These are phyloP conservation scores for Hygrocybe punicea DNA, from an alignment of 768 basidiomycete species.

Conservation along the genomic window DNA sequence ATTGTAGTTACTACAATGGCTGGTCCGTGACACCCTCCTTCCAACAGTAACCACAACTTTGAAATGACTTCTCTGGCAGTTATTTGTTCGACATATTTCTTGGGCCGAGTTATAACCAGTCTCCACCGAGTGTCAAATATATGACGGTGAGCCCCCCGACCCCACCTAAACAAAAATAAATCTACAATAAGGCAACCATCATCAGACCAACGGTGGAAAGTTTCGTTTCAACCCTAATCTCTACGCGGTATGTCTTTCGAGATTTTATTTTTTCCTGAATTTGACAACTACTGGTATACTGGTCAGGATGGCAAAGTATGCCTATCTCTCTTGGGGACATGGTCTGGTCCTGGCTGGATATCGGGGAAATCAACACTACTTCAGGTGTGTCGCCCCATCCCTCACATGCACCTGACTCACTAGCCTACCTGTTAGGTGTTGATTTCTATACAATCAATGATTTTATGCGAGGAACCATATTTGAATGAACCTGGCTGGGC, in stretches of 20 bases:
- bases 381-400: slow-evolving; percentile 51
- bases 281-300: background rate
- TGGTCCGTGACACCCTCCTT: slow-evolving; percentile 53
- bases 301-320: slow-evolving; percentile 90
- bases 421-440: slow-evolving; percentile 61
- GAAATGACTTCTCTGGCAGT: slow-evolving; percentile 28
- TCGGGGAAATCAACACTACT: slow-evolving; percentile 85
- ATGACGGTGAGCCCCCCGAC: slow-evolving; percentile 48
- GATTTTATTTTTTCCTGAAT: background rate
- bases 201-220: slow-evolving; percentile 80
- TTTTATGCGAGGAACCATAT: slow-evolving; percentile 91
- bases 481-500: slow-evolving; percentile 92
- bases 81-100: slow-evolving; percentile 92
- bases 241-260: slow-evolving; percentile 65
- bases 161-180: background rate
- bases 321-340: slow-evolving; percentile 85
- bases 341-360: slow-evolving; percentile 92
- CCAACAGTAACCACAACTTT: background rate
- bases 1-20: slow-evolving; percentile 80
- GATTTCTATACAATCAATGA: slow-evolving; percentile 96
- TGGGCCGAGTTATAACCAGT: slow-evolving; percentile 81
- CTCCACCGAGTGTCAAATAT: slow-evolving; percentile 68
- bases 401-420: background rate
- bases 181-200: slow-evolving; percentile 1
- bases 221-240: slow-evolving; percentile 93